Evolutionary conservation across 495 filamentous ascomycete genomes (phyloP).

Genomic region (Aspergillus conjunctus): DNA sequence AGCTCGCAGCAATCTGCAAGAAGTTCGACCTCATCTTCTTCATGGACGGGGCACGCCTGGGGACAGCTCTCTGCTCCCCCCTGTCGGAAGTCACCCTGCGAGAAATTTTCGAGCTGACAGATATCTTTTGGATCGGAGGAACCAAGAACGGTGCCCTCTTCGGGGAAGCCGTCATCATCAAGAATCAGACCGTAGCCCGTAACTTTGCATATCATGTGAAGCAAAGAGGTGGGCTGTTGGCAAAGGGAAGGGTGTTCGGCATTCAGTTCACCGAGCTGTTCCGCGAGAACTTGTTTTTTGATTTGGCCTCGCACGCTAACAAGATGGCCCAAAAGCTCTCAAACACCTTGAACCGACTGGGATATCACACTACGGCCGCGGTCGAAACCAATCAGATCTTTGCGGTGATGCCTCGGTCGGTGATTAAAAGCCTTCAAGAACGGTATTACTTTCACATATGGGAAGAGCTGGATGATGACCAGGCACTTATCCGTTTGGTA

Average conservation of each 20-base stretch:
- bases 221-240: neutral
- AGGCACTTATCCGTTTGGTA: neutral
- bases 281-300: neutral
- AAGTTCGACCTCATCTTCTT: neutral
- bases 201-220: neutral
- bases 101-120: neutral
- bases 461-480: neutral
- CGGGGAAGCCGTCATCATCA: neutral
- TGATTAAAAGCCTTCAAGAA: neutral
- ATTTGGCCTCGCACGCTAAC: neutral
- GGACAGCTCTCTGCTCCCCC: neutral
- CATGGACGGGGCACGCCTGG: neutral
- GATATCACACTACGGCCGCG: neutral
- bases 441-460: neutral
- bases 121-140: neutral
- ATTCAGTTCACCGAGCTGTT: neutral
- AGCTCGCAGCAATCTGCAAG: neutral
- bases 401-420: neutral
- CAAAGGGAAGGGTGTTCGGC: neutral
- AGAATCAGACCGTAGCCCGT: neutral
- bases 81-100: neutral
- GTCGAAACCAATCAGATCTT: neutral
- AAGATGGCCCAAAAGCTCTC: neutral
- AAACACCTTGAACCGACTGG: neutral
- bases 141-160: neutral